Evolutionary conservation across 2,329 filamentous ascomycete species (phyloP).

Genomic region (Thielaviopsis musarum): DNA sequence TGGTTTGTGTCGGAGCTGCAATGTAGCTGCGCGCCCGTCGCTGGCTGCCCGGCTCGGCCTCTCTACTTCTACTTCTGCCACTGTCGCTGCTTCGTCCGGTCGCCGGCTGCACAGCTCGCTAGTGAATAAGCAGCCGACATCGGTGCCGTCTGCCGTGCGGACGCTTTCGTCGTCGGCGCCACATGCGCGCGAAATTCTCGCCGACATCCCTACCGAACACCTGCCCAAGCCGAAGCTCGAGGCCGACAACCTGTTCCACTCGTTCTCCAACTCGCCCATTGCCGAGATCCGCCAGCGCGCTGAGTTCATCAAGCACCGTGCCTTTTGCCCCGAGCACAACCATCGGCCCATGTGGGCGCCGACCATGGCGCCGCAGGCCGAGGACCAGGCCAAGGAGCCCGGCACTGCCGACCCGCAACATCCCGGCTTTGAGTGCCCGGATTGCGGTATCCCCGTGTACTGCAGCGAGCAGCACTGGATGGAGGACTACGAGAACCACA

Average conservation of each 20-base stretch:
- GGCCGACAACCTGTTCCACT: conserved; percentile 79
- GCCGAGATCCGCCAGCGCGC: conserved; percentile 76
- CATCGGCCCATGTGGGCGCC: conserved; percentile 62
- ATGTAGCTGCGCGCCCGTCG: neutral
- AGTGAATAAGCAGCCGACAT: neutral
- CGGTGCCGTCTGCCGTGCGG: neutral
- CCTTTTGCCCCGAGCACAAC: conserved; percentile 79
- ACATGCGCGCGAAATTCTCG: conserved; percentile 5
- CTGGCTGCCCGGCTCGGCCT: neutral
- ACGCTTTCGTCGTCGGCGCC: conserved; percentile 4
- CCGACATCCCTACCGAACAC: conserved; percentile 14
- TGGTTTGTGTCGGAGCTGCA: conserved; percentile 9
- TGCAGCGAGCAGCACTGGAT: conserved; percentile 93
- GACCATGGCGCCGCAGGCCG: conserved; percentile 44
- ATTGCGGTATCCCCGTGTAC: conserved; percentile 86
- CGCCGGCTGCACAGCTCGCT: conserved; percentile 7
- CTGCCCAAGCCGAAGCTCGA: conserved; percentile 28
- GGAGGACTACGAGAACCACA: conserved; percentile 82
- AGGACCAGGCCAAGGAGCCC: conserved; percentile 38
- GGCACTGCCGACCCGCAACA: conserved; percentile 48
- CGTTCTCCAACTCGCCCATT: conserved; percentile 76
- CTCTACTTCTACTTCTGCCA: neutral
- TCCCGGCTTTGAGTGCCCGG: conserved; percentile 86
- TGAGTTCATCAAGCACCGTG: conserved; percentile 82
- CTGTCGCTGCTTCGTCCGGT: neutral